Percentiles rank a stretch among this genome's conserved stretches.
Conservation (phyloP, 768 basidiomycete genomes). For the Kwoniella sp. region DNA sequence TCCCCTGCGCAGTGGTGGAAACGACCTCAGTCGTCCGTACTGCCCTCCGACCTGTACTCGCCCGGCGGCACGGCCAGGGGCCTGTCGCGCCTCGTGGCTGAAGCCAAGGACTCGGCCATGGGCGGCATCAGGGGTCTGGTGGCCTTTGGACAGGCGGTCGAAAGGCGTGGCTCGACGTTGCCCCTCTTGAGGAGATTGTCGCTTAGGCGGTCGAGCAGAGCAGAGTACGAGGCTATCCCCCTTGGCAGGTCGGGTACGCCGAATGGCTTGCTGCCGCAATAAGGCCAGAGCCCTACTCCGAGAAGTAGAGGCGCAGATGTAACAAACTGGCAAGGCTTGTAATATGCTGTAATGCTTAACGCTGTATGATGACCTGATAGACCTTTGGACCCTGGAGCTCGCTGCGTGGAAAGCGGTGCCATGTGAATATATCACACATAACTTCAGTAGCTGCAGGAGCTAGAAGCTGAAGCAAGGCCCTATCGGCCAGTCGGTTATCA, state of each 20-base stretch:
- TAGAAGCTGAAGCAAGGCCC: too few species aligned
- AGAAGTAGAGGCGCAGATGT: too few species aligned
- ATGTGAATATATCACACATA: too few species aligned
- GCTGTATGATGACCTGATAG: too few species aligned
- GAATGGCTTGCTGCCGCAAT: too few species aligned
- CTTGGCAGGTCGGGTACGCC: constrained; percentile 17
- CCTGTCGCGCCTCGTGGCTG: constrained; percentile 53
- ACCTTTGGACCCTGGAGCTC: too few species aligned
- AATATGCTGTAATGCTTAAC: too few species aligned
- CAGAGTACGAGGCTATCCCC: constrained; percentile 40
- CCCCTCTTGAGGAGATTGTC: constrained; percentile 35
- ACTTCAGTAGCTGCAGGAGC: too few species aligned
- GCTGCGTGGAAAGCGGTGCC: too few species aligned
- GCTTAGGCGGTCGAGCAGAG: constrained; percentile 10
- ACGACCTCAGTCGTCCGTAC: constrained; percentile 47
- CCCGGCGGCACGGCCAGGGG: constrained; percentile 53
- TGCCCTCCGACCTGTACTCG: constrained; percentile 59
- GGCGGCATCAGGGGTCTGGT: constrained; percentile 48
- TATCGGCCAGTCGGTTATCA: too few species aligned
- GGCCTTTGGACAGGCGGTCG: constrained; percentile 45
- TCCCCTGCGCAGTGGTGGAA: constrained; percentile 43
- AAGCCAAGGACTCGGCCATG: constrained; percentile 54
- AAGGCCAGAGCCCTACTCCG: too few species aligned
- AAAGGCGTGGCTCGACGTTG: constrained; percentile 51
- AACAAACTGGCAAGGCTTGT: too few species aligned